Evolutionary conservation across 345 rosid species (phyloP).

Genomic region (thale cress (Arabidopsis thaliana)): DNA sequence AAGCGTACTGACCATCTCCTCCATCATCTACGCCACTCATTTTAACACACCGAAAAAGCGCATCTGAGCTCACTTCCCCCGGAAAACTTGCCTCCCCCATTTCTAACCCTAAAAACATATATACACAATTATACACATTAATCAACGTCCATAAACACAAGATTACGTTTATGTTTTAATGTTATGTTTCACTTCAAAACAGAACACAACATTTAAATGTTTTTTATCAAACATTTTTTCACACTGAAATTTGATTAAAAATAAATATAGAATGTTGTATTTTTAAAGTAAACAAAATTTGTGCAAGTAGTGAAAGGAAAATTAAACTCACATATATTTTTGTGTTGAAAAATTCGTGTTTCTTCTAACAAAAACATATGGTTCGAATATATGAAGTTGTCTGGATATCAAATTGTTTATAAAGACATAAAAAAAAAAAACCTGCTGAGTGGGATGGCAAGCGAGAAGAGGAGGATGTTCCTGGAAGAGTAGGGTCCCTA

Average conservation of each 20-base stretch:
- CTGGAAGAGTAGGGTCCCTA: constrained; percentile 34
- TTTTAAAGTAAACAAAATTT: constrained; percentile 1
- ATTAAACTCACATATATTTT: not conserved
- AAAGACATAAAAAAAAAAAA: constrained; percentile 3
- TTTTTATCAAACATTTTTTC: constrained; percentile 1
- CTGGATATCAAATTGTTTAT: not conserved
- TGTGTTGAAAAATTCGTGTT: not conserved
- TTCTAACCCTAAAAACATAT: constrained; percentile 64
- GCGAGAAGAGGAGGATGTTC: constrained; percentile 36
- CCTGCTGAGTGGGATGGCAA: constrained; percentile 44
- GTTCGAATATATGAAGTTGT: constrained; percentile 31
- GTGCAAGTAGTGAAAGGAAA: constrained; percentile 11
- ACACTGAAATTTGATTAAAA: not conserved
- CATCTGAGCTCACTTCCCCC: constrained; percentile 66
- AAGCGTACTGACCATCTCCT: constrained; percentile 79
- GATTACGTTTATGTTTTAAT: not conserved
- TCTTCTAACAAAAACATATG: constrained; percentile 5
- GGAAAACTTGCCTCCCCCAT: constrained; percentile 67
- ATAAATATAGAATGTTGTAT: not conserved
- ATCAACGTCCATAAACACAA: not conserved
- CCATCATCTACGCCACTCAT: constrained; percentile 71
- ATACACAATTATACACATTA: constrained; percentile 14
- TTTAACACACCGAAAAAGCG: constrained; percentile 77
- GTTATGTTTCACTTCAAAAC: constrained; percentile 10
- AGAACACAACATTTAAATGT: not conserved